Base-by-base conservation (phyloP, 208 protist species). In the Crithidia acanthocephali region DNA sequence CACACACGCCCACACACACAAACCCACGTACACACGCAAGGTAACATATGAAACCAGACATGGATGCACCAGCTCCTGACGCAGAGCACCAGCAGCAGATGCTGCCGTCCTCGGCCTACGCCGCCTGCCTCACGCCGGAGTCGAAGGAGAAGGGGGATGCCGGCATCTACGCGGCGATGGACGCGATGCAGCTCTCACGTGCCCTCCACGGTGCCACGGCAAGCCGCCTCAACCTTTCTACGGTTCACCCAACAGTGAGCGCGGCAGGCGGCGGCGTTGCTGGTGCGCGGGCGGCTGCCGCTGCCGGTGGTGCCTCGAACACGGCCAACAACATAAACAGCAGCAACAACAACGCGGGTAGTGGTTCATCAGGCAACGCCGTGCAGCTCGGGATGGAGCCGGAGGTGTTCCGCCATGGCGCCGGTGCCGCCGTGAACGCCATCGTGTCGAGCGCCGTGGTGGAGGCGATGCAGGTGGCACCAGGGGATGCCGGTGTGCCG, bases 131-230 rank as follows among this genome's bases (percentile, higher is more conserved):
- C 15, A 85, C 87, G 13, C 68, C 51, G 2, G 74, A 83, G 27
- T 82, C 90, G 13, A 88, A 88, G 33, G 35, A 75, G n/a, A 86
- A 90, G 27, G 91, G 91, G 2, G 91, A 95, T 63, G 82, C 87
- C 32, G 87, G 90, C 30, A 75, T 90, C 63, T 91, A 92, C 79
- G 87, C 90, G 0, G 85, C 90, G 7, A 81, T 95, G 44, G 76
- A 85, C 47, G 90, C 90, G n/a, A 79, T 85, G 27, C 71, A 76
- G 4, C 70, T 95, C 1, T 74, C 90, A 3, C 78, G 80, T 13
- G 83, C 84, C 0, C 79, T 95, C 2, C 85, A 73, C 55, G 87
- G 90, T 27, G 81, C 79, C n/a, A 86, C 90, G 0, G 67, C 84
- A n/a, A 87, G 90, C 57, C 76, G 83, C 7, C 74, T 89, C 2